Evolutionary conservation across 2,329 filamentous ascomycete genomes (phyloP), one percentile per base, ranked within the genome.

Genomic region (Neofusicoccum parvum): DNA sequence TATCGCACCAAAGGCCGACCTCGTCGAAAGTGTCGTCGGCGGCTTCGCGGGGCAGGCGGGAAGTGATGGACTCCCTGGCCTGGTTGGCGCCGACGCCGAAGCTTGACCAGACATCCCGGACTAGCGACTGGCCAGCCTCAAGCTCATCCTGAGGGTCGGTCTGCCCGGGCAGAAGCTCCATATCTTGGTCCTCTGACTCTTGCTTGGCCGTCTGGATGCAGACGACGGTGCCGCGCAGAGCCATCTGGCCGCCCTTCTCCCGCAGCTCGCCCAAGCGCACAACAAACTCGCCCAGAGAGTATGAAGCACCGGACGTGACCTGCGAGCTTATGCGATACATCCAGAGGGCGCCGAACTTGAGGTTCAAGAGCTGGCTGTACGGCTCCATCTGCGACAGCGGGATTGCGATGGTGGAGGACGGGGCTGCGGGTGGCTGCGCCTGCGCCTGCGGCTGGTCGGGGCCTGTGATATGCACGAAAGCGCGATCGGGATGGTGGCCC

Each of bases 311-410:
- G 27, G 49, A 46, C 12, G 39, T 37, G 15, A 69, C 41, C 15
- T 62, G 59, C 32, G 54, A 60, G 12, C 39, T 45, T 36, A 56
- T 62, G 34, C 64, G 59, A 17, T 62, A 66, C 17, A 49, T 62
- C 68, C 68, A 69, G 3, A 69, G 49, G 5, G 68, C 65, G 37
- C 53, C 64, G 39, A 68, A 65, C n/a, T 68, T 68, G 14, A 50
- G 43, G 23, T 37, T 64, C 34, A 69, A 50, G 15, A 69, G 62
- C 23, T 39, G 51, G 36, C 51, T 53, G 53, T 62, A 68, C 15
- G 45, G 32, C n/a, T 66, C 64, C 50, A 62, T 46, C 39, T 69
- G 68, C 17, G 37, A 36, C 37, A 27, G 27, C 27, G 67, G 68
- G 14, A 69, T 66, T 15, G 68, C 64, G 12, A 69, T 43, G 12